Conservation (phyloP, 768 basidiomycete genomes). For the Hypholoma fasciculare region DNA sequence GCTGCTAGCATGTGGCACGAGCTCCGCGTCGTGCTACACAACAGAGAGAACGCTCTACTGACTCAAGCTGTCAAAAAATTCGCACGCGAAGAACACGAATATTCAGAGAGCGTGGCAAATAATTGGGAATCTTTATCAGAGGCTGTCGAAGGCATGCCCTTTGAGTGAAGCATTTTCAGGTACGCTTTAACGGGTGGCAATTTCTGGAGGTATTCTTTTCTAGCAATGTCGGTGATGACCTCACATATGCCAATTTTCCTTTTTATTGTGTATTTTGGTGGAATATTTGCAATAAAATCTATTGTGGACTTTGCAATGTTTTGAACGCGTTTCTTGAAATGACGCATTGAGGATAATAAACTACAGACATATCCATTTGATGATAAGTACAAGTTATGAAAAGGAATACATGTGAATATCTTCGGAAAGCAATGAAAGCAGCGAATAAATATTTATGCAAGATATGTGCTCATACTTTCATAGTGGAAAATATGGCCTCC, state of each 20-base stretch:
- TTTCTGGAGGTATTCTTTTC: neutral
- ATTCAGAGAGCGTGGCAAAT: slow-evolving; percentile 56
- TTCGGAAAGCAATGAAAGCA: slow-evolving; percentile 1
- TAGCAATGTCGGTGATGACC: slow-evolving; percentile 8
- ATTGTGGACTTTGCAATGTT: neutral
- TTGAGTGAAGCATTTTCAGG: slow-evolving; percentile 51
- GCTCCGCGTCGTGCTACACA: slow-evolving; percentile 88
- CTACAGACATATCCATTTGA: neutral
- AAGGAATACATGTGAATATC: neutral
- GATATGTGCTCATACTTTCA: slow-evolving; percentile 50
- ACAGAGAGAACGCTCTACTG: slow-evolving; percentile 82
- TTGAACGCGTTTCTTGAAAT: no score
- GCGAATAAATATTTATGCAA: neutral
- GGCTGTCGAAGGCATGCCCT: slow-evolving; percentile 80
- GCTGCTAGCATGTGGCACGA: slow-evolving; percentile 90
- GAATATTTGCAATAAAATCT: neutral
- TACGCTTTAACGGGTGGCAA: neutral
- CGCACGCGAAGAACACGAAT: slow-evolving; percentile 72
- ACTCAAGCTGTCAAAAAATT: slow-evolving; percentile 73
- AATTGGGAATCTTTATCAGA: slow-evolving; percentile 79
- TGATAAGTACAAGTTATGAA: neutral
- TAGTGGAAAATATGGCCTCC: slow-evolving; percentile 74
- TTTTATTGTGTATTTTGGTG: neutral
- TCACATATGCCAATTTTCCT: slow-evolving; percentile 7
- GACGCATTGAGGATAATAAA: no score